Evolutionary conservation across 768 basidiomycete genomes (phyloP).

Genomic region (Kwoniella mangroviensis): DNA sequence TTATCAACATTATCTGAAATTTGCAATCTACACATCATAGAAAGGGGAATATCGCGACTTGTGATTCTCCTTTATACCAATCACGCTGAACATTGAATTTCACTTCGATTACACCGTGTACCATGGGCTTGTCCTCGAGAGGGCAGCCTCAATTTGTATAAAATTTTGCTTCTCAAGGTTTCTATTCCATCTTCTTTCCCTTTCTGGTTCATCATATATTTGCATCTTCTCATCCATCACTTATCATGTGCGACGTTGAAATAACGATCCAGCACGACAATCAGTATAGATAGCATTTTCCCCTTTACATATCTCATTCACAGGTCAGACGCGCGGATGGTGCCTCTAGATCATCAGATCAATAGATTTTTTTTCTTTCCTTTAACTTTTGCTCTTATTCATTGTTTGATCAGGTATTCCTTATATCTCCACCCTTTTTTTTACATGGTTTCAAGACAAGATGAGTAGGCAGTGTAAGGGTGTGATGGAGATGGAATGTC

Average conservation of each 20-base stretch:
- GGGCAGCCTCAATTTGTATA: neutral
- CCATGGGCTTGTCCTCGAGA: neutral
- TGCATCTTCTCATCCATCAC: neutral
- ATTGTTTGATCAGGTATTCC: neutral
- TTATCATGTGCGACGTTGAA: constrained; percentile 4
- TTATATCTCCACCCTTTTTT: neutral
- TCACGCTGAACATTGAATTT: neutral
- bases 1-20: neutral
- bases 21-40: too few species aligned
- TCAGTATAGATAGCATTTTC: neutral
- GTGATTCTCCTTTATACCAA: constrained; percentile 6
- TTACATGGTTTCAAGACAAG: neutral
- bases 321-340: constrained; percentile 23
- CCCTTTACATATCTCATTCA: neutral
- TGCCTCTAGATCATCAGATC: constrained; percentile 3
- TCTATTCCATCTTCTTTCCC: neutral
- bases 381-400: neutral
- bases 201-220: neutral
- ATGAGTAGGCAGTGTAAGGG: neutral
- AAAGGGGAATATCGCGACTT: constrained; percentile 10
- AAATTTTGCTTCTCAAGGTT: neutral
- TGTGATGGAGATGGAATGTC: neutral
- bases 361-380: neutral
- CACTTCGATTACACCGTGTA: too few species aligned
- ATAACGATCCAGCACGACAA: constrained; percentile 5